phyloP scores from a whole-genome alignment of 2,329 filamentous ascomycete genomes.

The Teratosphaeriaceae sp. region DNA sequence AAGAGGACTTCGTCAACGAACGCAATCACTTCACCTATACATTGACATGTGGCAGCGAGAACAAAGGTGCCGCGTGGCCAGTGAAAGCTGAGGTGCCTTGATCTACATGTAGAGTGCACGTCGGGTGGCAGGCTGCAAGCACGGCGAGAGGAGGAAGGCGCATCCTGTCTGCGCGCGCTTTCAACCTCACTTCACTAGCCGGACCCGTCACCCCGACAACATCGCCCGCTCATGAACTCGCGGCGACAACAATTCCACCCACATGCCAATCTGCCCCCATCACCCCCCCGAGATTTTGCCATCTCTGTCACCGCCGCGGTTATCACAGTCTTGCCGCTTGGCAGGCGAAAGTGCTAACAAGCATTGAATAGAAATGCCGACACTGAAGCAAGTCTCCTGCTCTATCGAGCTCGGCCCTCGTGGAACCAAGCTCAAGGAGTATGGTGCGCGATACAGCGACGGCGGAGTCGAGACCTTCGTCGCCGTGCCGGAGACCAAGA shows the following conservation, averaged over 20 bases:
- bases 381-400: constrained; percentile 47
- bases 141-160: too few species aligned
- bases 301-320: neutral
- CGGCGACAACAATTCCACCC: neutral
- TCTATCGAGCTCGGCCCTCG: constrained; percentile 43
- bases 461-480: constrained; percentile 47
- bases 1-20: too few species aligned
- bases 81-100: too few species aligned
- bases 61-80: too few species aligned
- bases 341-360: neutral
- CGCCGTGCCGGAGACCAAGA: constrained; percentile 40
- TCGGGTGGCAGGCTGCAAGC: too few species aligned
- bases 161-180: too few species aligned
- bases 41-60: too few species aligned
- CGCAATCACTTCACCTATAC: too few species aligned
- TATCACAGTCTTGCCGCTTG: neutral
- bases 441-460: constrained; percentile 45
- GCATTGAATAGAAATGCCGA: constrained; percentile 38
- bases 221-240: neutral
- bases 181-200: too few species aligned
- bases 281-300: neutral
- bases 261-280: neutral
- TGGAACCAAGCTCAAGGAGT: constrained; percentile 42
- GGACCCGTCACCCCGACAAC: neutral
- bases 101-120: too few species aligned